Conservation (phyloP, 2,329 filamentous ascomycete genomes). For the Pyrenochaeta sp. region DNA sequence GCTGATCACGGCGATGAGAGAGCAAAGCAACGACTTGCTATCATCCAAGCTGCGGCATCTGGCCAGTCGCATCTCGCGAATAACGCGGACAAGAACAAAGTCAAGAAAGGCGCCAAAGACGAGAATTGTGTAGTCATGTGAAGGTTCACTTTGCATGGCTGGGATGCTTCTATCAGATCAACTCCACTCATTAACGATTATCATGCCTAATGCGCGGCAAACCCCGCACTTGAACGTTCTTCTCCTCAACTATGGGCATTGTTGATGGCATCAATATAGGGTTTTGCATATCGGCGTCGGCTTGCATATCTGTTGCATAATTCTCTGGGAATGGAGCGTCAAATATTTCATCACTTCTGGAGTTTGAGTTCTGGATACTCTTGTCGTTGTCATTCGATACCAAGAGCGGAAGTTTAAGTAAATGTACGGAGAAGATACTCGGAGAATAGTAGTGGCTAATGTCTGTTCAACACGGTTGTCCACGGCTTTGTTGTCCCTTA, state of each 20-base stretch:
- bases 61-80: conserved; percentile 52
- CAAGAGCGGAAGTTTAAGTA: conserved; percentile 8
- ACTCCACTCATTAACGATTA: conserved; percentile 3
- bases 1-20: conserved; percentile 91
- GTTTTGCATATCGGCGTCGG: conserved; percentile 26
- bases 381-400: conserved; percentile 20
- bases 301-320: conserved; percentile 30
- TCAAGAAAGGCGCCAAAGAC: conserved; percentile 48
- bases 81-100: conserved; percentile 35
- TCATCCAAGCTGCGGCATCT: conserved; percentile 83
- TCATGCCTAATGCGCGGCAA: neutral
- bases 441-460: conserved; percentile 19
- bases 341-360: conserved; percentile 15
- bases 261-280: conserved; percentile 22
- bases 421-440: conserved; percentile 5
- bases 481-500: conserved; percentile 31
- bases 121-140: conserved; percentile 52
- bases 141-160: conserved; percentile 2
- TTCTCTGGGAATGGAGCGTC: conserved; percentile 22
- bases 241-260: conserved; percentile 4
- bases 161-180: neutral
- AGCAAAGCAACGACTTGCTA: conserved; percentile 83
- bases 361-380: conserved; percentile 8
- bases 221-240: conserved; percentile 3
- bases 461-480: conserved; percentile 33